Evolutionary conservation across 352 stramenopile species (phyloP).

Genomic region (Detonula confervacea): DNA sequence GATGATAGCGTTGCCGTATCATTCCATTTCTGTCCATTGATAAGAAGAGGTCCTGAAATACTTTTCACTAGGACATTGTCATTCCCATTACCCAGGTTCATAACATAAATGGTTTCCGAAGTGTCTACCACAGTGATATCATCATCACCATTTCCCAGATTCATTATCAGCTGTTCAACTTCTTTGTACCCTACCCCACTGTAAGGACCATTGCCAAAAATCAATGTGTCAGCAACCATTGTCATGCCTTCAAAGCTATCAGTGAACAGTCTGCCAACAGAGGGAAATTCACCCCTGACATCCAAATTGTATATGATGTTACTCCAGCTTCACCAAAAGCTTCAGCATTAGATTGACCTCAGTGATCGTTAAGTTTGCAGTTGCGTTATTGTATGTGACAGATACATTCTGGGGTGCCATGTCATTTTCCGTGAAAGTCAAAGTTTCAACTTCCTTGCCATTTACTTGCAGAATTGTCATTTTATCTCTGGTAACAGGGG

Average conservation of each 20-base stretch:
- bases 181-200: constrained; percentile 42
- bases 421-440: constrained; percentile 19
- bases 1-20: constrained; percentile 18
- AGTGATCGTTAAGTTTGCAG: constrained; percentile 42
- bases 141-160: constrained; percentile 49
- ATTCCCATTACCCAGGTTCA: constrained; percentile 44
- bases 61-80: constrained; percentile 35
- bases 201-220: constrained; percentile 14
- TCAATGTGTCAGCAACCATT: constrained; percentile 42
- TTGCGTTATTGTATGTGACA: constrained; percentile 40
- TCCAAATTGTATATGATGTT: constrained; percentile 52
- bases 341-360: constrained; percentile 52
- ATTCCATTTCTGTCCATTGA: background rate
- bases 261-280: constrained; percentile 31
- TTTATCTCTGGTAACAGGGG: constrained; percentile 31
- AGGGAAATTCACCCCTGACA: constrained; percentile 16
- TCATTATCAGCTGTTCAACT: constrained; percentile 46
- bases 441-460: constrained; percentile 16
- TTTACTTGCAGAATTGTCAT: constrained; percentile 41
- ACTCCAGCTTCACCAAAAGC: constrained; percentile 34
- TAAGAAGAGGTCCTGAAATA: constrained; percentile 44
- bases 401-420: constrained; percentile 38
- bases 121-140: constrained; percentile 42
- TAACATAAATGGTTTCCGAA: constrained; percentile 37
- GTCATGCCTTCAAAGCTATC: constrained; percentile 42